phyloP scores from a whole-genome alignment of 495 filamentous ascomycete species.

The Mytilinidion resinicola region DNA sequence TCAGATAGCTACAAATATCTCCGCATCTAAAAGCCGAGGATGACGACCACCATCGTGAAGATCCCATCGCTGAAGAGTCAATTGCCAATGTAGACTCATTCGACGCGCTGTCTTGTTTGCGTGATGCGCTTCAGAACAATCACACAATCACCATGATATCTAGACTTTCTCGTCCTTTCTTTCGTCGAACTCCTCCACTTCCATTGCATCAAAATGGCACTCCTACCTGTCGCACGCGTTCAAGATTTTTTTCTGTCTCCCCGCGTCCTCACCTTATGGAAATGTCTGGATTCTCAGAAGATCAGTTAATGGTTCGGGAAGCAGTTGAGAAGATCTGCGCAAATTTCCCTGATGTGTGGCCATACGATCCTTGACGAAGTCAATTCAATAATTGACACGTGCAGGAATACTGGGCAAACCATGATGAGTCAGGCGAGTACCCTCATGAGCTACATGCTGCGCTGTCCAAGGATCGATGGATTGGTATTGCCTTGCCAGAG shows the following conservation, averaged over 20 bases:
- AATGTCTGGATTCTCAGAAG: conserved; percentile 62
- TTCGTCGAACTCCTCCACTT: not conserved
- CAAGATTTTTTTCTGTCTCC: conserved; percentile 33
- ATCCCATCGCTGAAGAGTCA: no score
- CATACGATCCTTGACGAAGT: not conserved
- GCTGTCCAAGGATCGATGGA: conserved; percentile 73
- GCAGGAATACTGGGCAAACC: conserved; percentile 63
- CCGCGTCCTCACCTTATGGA: conserved; percentile 55
- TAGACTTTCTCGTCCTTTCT: not conserved
- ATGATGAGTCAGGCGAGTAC: conserved; percentile 60
- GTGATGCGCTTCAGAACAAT: no score
- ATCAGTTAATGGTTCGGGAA: conserved; percentile 65
- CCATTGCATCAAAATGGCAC: not conserved
- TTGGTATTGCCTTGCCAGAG: conserved; percentile 71
- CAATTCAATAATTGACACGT: conserved; percentile 11
- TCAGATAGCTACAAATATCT: no score
- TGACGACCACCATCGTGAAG: no score
- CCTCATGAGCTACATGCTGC: conserved; percentile 68
- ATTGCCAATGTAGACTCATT: no score
- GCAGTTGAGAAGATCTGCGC: conserved; percentile 63
- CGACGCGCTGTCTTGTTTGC: no score
- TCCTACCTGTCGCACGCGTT: not conserved
- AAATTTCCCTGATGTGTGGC: conserved; percentile 37
- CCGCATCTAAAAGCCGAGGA: no score
- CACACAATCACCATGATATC: no score